Conservation (phyloP, 768 basidiomycete species). For the Hemileccinum impolitum region DNA sequence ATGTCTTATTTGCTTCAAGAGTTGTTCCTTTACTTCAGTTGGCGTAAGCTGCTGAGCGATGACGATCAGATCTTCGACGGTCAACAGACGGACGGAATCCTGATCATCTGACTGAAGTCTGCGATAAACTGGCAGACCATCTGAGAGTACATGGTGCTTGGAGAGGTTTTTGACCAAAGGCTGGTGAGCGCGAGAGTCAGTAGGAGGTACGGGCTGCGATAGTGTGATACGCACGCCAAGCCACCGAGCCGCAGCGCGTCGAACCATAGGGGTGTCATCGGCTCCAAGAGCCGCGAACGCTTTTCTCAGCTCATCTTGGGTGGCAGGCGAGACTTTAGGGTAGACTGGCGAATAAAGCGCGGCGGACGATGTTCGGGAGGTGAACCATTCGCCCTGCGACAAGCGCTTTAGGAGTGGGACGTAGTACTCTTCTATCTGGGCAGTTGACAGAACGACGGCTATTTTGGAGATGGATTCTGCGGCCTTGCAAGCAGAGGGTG, state of each 20-base stretch:
- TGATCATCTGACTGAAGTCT: slow-evolving; percentile 95
- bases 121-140: slow-evolving; percentile 89
- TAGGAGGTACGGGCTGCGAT: background rate
- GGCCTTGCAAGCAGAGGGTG: slow-evolving; percentile 52
- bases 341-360: slow-evolving; percentile 92
- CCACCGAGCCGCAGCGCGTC: slow-evolving; percentile 94
- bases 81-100: slow-evolving; percentile 93
- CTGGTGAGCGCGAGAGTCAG: slow-evolving; percentile 38
- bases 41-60: slow-evolving; percentile 83
- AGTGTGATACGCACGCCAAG: slow-evolving; percentile 71
- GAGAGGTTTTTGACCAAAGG: slow-evolving; percentile 76
- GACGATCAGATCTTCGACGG: slow-evolving; percentile 92
- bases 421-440: slow-evolving; percentile 85
- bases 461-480: slow-evolving; percentile 94
- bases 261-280: slow-evolving; percentile 99
- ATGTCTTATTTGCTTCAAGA: slow-evolving; percentile 83
- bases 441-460: slow-evolving; percentile 67
- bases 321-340: slow-evolving; percentile 61
- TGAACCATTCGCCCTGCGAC: slow-evolving; percentile 97
- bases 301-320: slow-evolving; percentile 87
- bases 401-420: slow-evolving; percentile 89
- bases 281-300: slow-evolving; percentile 76
- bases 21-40: slow-evolving; percentile 86
- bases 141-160: slow-evolving; percentile 76
- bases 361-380: slow-evolving; percentile 92